These are phyloP conservation scores for Tetrahymena borealis DNA, from an alignment of 73 alveolate species.

Conservation along the genomic window DNA sequence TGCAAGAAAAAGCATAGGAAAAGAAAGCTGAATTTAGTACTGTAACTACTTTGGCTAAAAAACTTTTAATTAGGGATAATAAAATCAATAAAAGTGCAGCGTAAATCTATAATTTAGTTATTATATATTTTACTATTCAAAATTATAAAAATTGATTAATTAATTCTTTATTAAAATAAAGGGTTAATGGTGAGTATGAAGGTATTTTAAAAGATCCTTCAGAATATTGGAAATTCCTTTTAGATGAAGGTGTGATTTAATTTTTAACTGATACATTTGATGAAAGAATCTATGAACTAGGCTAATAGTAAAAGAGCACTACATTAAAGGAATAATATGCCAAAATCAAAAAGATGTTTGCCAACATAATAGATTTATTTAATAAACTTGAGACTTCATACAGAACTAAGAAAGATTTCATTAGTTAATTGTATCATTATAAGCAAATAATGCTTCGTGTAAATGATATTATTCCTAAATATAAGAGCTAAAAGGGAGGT, in stretches of 20 bases:
- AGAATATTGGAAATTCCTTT: background rate
- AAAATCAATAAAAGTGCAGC: background rate
- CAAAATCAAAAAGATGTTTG: background rate
- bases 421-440: background rate
- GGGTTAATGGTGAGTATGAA: background rate
- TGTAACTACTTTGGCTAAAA: background rate
- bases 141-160: background rate
- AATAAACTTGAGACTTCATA: background rate
- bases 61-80: background rate
- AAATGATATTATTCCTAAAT: background rate
- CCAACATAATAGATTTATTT: background rate
- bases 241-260: background rate
- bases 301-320: background rate
- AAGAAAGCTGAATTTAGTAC: background rate
- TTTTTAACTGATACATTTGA: background rate
- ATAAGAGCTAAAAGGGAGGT: background rate
- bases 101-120: too few relatives aligned
- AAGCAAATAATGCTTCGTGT: background rate
- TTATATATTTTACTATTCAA: background rate
- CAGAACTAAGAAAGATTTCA: background rate
- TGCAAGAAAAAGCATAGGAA: background rate
- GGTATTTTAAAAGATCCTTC: background rate
- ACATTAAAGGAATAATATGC: background rate
- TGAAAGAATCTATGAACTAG: background rate
- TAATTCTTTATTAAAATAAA: background rate